Base-by-base conservation (phyloP, 2,329 filamentous ascomycete genomes). In the Alternaria sp. region DNA sequence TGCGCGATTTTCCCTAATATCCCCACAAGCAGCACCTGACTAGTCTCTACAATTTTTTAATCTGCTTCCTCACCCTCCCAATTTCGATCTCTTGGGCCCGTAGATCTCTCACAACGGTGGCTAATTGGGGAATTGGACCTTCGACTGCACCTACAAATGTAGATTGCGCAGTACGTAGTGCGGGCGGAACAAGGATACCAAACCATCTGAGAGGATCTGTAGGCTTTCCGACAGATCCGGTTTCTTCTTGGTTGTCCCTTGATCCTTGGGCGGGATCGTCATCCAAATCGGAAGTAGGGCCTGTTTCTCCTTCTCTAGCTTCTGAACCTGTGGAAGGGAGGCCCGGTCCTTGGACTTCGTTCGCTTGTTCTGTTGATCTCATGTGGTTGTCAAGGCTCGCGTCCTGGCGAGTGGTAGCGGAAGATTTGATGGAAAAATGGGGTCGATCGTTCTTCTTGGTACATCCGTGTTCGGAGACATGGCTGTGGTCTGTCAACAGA, bases 31-130 rank as follows among this genome's bases (percentile, higher is more conserved):
- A 40, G 36, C 36, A 40, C 36, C n/a, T 40, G 36, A 40, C 36
- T 40, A 3, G 25, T 12, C 47, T 45, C 40, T 60, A 74, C 13
- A 71, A 23, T 68, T 81, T 84, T 67, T 79, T 79, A 6, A 84
- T 73, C 21, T 77, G 74, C 70, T 87, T 87, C 67, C 84, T 79
- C 53, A 81, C 58, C 61, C 90, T 82, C 40, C 90, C 84, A 57
- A 95, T 88, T 68, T 91, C 86, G 55, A 90, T 88, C 81, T 93
- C 91, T 6, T 92, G 75, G n/a, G 80, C 80, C 13, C 83, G 82
- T 86, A 95, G 88, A 71, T 88, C 85, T 26, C 83, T 83, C 36
- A 84, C 83, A n/a, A 91, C 77, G 1, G 84, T 85, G 7, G 84
- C 84, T 9, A 93, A 80, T 43, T 80, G 79, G 1, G 88, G 85